Conservation (phyloP, 2,329 filamentous ascomycete genomes). For the Neofusicoccum cordaticola region DNA sequence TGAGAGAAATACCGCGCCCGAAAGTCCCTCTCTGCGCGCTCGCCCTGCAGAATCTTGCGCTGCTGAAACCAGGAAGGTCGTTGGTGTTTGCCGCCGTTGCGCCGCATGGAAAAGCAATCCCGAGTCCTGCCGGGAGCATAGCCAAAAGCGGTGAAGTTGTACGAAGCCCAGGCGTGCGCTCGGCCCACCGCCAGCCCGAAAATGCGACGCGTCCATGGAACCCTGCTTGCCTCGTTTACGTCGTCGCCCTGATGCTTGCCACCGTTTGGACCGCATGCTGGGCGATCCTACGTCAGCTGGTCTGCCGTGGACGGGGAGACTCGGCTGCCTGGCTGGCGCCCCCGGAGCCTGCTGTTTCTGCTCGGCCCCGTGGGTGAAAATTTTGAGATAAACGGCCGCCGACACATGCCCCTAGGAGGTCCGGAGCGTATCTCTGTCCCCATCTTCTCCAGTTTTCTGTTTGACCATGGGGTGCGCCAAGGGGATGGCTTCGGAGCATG, state of each 20-base stretch:
- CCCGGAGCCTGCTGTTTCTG: neutral
- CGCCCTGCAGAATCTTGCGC: neutral
- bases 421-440: neutral
- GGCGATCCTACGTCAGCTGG: slow-evolving; percentile 6
- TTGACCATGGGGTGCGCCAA: slow-evolving; percentile 10
- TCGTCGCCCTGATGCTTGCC: neutral
- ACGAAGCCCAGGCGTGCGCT: slow-evolving; percentile 6
- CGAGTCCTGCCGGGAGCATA: slow-evolving; percentile 2
- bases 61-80: neutral
- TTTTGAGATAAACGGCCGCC: neutral
- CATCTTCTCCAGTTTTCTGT: slow-evolving; percentile 10
- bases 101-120: slow-evolving; percentile 8
- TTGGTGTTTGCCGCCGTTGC: slow-evolving; percentile 5
- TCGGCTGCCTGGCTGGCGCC: neutral
- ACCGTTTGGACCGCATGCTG: neutral
- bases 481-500: neutral
- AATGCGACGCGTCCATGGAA: slow-evolving; percentile 4
- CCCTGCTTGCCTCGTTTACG: neutral
- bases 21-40: neutral
- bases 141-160: slow-evolving; percentile 8
- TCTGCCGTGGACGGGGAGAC: neutral
- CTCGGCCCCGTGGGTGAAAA: neutral
- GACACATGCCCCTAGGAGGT: slow-evolving; percentile 1
- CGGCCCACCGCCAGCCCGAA: neutral
- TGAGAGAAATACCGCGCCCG: neutral